A percentile compares a stretch with the other conserved stretches of the same genome.
These are phyloP conservation scores for Zanthoxylum bungeanum DNA, from an alignment of 345 rosid species.

Conservation along the genomic window DNA sequence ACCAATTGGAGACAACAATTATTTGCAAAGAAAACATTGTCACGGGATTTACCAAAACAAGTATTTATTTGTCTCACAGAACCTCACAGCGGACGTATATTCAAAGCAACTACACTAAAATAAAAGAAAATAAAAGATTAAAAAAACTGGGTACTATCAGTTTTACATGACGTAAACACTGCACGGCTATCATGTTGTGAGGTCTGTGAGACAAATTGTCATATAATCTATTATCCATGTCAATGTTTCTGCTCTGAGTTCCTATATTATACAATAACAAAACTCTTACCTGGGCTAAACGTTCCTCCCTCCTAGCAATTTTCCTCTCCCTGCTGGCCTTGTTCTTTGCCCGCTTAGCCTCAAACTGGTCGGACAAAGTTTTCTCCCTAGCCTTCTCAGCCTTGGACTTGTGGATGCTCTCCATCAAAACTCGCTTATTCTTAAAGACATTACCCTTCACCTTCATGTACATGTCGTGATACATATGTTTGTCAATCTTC, in stretches of 20 bases:
- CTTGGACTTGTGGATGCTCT: conserved; percentile 90
- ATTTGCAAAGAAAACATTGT: not conserved
- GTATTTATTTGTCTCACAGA: too few species aligned
- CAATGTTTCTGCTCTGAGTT: not conserved
- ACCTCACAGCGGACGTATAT: not conserved
- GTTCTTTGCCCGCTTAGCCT: conserved; percentile 93
- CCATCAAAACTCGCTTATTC: conserved; percentile 97
- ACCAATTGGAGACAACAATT: too few species aligned
- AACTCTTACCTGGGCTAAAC: conserved; percentile 69
- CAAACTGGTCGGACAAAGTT: conserved; percentile 86
- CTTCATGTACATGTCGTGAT: too few species aligned
- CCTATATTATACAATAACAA: not conserved
- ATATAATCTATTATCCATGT: not conserved
- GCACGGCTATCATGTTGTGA: not conserved
- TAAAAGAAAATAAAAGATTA: too few species aligned
- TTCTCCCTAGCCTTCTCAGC: conserved; percentile 98
- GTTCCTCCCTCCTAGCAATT: conserved; percentile 78
- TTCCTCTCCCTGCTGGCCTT: conserved; percentile 98
- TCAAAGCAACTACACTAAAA: too few species aligned
- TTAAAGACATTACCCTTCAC: conserved; percentile 94
- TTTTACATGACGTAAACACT: not conserved
- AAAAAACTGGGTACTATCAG: not conserved
- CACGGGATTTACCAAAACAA: not conserved
- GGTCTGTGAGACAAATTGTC: not conserved
- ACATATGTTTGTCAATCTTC: too few species aligned